Conservation (phyloP, 306 rosid species). For the Ammopiptanthus mongolicus region DNA sequence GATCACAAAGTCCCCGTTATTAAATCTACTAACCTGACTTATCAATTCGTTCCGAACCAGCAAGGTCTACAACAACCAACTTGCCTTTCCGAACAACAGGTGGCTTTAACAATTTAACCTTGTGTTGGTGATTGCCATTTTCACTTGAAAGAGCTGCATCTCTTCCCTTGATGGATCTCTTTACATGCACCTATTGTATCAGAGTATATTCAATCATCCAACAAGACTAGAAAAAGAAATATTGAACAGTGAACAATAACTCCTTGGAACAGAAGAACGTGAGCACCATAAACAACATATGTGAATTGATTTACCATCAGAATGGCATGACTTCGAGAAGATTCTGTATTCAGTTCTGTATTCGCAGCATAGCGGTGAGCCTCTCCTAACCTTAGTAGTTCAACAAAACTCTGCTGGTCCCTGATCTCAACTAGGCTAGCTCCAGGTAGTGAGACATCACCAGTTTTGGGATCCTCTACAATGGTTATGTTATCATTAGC, state of each 20-base stretch:
- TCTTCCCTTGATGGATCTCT: conserved; percentile 71
- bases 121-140: conserved; percentile 52
- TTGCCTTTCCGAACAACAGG: conserved; percentile 82
- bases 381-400: conserved; percentile 86
- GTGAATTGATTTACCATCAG: conserved; percentile 60
- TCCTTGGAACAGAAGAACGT: conserved; percentile 19
- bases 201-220: conserved; percentile 22
- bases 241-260: conserved; percentile 4
- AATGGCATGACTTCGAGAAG: conserved; percentile 99
- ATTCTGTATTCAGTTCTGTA: conserved; percentile 91
- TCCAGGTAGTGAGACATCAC: conserved; percentile 96
- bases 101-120: conserved; percentile 66
- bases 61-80: conserved; percentile 94
- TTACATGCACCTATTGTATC: conserved; percentile 71
- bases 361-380: conserved; percentile 97
- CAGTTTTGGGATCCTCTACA: conserved; percentile 92
- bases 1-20: neutral
- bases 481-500: conserved; percentile 86
- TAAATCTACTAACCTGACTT: conserved; percentile 73
- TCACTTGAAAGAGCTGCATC: conserved; percentile 65
- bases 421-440: conserved; percentile 82
- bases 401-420: conserved; percentile 80
- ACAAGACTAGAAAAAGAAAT: conserved; percentile 9
- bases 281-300: conserved; percentile 21
- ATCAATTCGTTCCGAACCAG: conserved; percentile 96